These are phyloP conservation scores for Lasiodiplodia hormozganensis DNA, from an alignment of 2,329 filamentous ascomycete genomes.

Conservation along the genomic window DNA sequence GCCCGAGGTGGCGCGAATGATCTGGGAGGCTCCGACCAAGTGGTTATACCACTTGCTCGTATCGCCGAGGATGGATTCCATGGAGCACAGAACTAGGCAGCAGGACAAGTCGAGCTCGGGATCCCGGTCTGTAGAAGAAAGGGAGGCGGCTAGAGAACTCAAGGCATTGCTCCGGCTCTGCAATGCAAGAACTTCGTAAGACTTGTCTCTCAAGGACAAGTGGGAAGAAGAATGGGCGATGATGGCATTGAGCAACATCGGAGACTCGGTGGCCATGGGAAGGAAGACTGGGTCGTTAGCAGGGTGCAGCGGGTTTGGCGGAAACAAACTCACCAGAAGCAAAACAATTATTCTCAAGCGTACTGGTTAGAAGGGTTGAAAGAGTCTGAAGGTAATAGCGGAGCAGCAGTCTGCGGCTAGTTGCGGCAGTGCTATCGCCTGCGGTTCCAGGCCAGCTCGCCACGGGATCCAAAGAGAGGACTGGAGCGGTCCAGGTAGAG, in stretches of 20 bases:
- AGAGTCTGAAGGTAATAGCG: slow-evolving; percentile 29
- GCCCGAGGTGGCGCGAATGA: slow-evolving; percentile 19
- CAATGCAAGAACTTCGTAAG: slow-evolving; percentile 29
- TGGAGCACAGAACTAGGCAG: slow-evolving; percentile 28
- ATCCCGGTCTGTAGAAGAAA: slow-evolving; percentile 26
- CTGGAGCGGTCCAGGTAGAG: slow-evolving; percentile 22
- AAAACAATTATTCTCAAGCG: slow-evolving; percentile 29
- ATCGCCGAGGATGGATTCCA: slow-evolving; percentile 29
- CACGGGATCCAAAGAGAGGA: slow-evolving; percentile 26
- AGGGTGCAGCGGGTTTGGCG: too few relatives aligned
- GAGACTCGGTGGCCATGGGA: slow-evolving; percentile 29
- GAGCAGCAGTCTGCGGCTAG: slow-evolving; percentile 22
- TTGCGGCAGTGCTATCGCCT: slow-evolving; percentile 8
- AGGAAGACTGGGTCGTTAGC: slow-evolving; percentile 27
- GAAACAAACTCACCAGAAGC: slow-evolving; percentile 22
- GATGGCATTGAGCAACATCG: slow-evolving; percentile 29
- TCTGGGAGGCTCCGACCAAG: slow-evolving; percentile 27
- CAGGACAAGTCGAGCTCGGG: slow-evolving; percentile 28
- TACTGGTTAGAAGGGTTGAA: slow-evolving; percentile 27
- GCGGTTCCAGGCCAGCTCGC: slow-evolving; percentile 21
- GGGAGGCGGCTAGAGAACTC: slow-evolving; percentile 27
- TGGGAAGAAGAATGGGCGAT: slow-evolving; percentile 30
- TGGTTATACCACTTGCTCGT: slow-evolving; percentile 29
- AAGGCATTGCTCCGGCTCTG: slow-evolving; percentile 28
- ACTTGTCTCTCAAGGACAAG: slow-evolving; percentile 28